Evolutionary conservation across 495 filamentous ascomycete species (phyloP), one percentile per base, ranked within the genome.

Genomic region (Tuber microsphaerosporum): DNA sequence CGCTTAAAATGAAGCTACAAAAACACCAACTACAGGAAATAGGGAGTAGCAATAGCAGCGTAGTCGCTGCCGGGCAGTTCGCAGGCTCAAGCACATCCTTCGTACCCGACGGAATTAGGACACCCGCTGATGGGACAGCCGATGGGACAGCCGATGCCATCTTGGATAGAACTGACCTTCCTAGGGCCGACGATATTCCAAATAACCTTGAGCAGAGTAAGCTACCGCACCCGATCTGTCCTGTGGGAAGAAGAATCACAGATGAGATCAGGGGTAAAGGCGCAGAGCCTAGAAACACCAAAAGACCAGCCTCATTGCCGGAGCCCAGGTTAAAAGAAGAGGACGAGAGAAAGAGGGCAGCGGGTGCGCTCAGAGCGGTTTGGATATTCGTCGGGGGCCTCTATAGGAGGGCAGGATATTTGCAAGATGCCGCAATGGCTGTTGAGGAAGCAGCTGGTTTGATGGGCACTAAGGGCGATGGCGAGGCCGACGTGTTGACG

Each of bases 341-440:
- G 37, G 83, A 84, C 61, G 81, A 78, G 48, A 80, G 72, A 72
- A 83, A 79, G 68, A 79, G 76, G 69, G 75, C 81, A 70, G 69
- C 76, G 41, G 74, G 51, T 26, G 78, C 74, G 26, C 75, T 83
- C 22, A 74, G 78, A 22, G 90, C 90, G 74, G 88, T 97, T 46
- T 99, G 95, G 95, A 87, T 97, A 22, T 90, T 94, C 77, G 94
- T 97, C 74, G 91, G 92, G 2, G 90, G 91, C 0, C 89, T 97
- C 74, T 97, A 98, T 81, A 90, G 94, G 39, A 89, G 93, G 71
- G 93, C 95, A n/a, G 89, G 87, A 2, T 88, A 94, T 83, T 89
- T 89, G 51, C 89, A 92, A 17, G 94, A 97, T 83, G 91, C 92
- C 5, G 87, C 87, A 72, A 91, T 90, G 73, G 93, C 95, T 3